Evolutionary conservation across 2,329 filamentous ascomycete species (phyloP).

Genomic region (Botrytis fabae): DNA sequence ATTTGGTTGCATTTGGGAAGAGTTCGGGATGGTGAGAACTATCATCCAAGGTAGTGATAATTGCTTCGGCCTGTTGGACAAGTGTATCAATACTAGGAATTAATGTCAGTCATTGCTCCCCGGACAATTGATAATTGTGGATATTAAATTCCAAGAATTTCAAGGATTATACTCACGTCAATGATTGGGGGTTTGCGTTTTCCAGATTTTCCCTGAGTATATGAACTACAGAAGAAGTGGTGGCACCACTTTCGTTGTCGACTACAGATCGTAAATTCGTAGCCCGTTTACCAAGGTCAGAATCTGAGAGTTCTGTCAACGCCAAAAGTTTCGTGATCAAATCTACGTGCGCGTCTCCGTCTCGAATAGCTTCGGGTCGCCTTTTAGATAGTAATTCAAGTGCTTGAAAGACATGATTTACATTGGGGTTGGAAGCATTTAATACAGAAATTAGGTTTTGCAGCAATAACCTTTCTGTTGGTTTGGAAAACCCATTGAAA

Average conservation of each 20-base stretch:
- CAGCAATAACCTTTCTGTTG: slow-evolving; percentile 39
- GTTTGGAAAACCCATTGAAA: slow-evolving; percentile 35
- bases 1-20: slow-evolving; percentile 63
- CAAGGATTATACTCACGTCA: slow-evolving; percentile 47
- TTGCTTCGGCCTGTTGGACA: slow-evolving; percentile 49
- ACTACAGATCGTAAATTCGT: slow-evolving; percentile 47
- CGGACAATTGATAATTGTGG: not conserved
- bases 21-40: slow-evolving; percentile 47
- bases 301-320: slow-evolving; percentile 52
- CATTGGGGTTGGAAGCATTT: slow-evolving; percentile 29
- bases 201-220: slow-evolving; percentile 59
- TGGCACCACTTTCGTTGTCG: slow-evolving; percentile 29
- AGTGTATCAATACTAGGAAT: slow-evolving; percentile 52
- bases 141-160: not conserved
- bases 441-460: slow-evolving; percentile 38
- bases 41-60: slow-evolving; percentile 43
- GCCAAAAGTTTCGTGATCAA: slow-evolving; percentile 55
- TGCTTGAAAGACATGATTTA: slow-evolving; percentile 44
- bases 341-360: slow-evolving; percentile 50
- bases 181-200: slow-evolving; percentile 48
- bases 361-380: slow-evolving; percentile 48
- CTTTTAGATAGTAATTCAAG: slow-evolving; percentile 52
- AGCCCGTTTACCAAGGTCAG: slow-evolving; percentile 35
- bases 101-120: slow-evolving; percentile 28
- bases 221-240: slow-evolving; percentile 46